Evolutionary conservation across 345 rosid species (phyloP).

Genomic region (Eucalyptus guilfoylei): DNA sequence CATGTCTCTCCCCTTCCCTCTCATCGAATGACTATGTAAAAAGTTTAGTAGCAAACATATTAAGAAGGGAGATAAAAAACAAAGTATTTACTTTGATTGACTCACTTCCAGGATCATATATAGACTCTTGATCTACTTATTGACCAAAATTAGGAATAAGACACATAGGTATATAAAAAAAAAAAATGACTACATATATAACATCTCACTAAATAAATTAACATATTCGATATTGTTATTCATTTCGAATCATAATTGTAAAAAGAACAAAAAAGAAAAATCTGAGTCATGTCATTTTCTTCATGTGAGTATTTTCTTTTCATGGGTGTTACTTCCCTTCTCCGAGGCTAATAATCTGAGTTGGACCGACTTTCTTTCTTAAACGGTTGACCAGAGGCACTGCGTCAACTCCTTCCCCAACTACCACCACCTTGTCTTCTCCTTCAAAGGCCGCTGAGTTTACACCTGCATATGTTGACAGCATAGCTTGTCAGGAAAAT

Average conservation of each 20-base stretch:
- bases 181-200: neutral
- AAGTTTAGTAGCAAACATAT: neutral
- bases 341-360: constrained; percentile 23
- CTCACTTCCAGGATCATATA: neutral
- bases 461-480: constrained; percentile 16
- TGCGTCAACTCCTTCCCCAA: constrained; percentile 36
- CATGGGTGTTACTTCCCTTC: neutral
- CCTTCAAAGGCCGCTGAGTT: constrained; percentile 32
- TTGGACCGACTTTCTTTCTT: constrained; percentile 35
- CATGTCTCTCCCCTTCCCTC: neutral
- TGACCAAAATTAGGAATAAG: neutral
- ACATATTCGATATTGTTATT: neutral
- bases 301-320: neutral
- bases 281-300: neutral
- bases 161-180: neutral
- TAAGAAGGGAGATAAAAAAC: neutral
- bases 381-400: constrained; percentile 11
- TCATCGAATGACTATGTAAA: neutral
- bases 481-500: neutral
- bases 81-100: neutral
- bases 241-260: neutral
- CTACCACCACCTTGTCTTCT: constrained; percentile 29
- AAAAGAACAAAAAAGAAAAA: neutral
- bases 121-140: neutral
- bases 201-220: neutral